Evolutionary conservation across 176 grass and related monocot genomes (phyloP), one percentile per base, ranked within the genome.

Genomic region (Ampelocalamus luodianensis): DNA sequence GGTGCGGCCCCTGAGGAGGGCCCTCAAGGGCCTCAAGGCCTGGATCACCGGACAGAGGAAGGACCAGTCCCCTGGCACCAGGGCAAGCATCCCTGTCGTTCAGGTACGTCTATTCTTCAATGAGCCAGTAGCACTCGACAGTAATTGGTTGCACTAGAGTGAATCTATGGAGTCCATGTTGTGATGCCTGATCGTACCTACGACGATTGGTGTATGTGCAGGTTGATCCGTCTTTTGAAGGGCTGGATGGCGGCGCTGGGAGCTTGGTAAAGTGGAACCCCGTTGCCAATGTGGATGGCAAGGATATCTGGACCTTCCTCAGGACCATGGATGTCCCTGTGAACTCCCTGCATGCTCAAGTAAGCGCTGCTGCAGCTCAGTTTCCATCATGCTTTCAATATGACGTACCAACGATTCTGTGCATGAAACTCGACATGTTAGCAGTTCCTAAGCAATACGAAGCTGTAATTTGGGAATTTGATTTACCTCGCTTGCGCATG

Each of bases 231-330:
- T 89, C 86, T 10, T 98, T 98, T 61, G 93, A 95, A 85, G 96
- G 93, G 7, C 43, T 90, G 27, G 88, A 67, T 10, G 93, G 96
- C 12, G 91, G 94, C 44, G 82, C 85, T 5, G 93, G 96, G 6
- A 98, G 96, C 71, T 75, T 98, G 83, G 78, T 98, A 22, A 98
- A 98, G 91, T 98, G 96, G 96, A 98, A 98, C 78, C 96, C 96
- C 2, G 89, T 93, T 4, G 93, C 96, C 40, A 90, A 92, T 79
- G 93, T 98, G 0, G 89, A 98, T 0, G 96, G 96, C 46, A 98
- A 88, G 55, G 96, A 98, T 72, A 80, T 98, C 40, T 98, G 96
- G 96, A 98, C 86, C 4, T 98, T 98, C 83, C 87, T 95, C 51
- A 80, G 91, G 49, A 92, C 96, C 87, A 98, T 98, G 96, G 88